Evolutionary conservation across 371 early-diverging fungal species (phyloP).

Genomic region (Circinella minor): DNA sequence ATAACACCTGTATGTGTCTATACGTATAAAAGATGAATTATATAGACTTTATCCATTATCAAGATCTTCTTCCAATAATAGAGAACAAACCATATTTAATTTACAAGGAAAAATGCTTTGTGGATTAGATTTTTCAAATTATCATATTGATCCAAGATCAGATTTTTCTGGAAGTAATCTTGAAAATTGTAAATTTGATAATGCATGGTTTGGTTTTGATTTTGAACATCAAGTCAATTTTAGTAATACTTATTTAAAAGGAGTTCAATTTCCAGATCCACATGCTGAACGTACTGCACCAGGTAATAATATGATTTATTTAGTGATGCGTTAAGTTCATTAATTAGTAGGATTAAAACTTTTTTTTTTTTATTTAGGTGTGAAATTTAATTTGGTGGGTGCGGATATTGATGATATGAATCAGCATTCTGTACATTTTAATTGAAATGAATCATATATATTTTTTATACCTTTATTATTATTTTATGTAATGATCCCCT

Average conservation of each 20-base stretch:
- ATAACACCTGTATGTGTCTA: not conserved
- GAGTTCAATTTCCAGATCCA: conserved; percentile 31
- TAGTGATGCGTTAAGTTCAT: not conserved
- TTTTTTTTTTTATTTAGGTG: not conserved
- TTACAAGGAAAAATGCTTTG: conserved; percentile 30
- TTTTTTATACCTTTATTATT: no score
- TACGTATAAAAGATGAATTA: conserved; percentile 29
- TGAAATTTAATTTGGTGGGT: conserved; percentile 21
- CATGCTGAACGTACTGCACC: conserved; percentile 27
- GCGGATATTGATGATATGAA: conserved; percentile 11
- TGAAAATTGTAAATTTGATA: conserved; percentile 31
- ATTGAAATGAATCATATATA: no score
- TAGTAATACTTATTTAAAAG: conserved; percentile 26
- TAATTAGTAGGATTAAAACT: no score
- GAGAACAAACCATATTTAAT: conserved; percentile 22
- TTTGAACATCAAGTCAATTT: conserved; percentile 38
- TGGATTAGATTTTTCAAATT: conserved; percentile 36
- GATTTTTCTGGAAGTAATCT: conserved; percentile 37
- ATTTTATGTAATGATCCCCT: no score
- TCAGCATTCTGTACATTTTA: not conserved
- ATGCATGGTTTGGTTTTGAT: conserved; percentile 40
- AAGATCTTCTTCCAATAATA: not conserved
- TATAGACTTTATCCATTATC: conserved; percentile 28
- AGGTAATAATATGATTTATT: conserved; percentile 17
- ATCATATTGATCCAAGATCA: conserved; percentile 43